Percentiles rank a stretch among this genome's conserved stretches.
phyloP scores from a whole-genome alignment of 345 rosid genomes.

The Eucalyptus sp. region DNA sequence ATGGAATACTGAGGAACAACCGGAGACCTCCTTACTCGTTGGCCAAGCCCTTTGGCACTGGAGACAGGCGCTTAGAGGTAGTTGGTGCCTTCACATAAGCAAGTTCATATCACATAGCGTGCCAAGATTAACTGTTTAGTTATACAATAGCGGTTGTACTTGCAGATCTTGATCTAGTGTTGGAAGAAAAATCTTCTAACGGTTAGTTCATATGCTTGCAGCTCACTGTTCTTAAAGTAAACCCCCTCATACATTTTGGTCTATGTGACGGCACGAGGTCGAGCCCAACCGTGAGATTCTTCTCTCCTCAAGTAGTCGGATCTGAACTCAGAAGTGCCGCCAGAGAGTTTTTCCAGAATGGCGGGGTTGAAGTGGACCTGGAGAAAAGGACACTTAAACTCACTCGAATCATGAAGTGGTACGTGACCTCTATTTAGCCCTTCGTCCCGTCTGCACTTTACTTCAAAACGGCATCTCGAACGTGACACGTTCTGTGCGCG shows the following conservation, averaged over 20 bases:
- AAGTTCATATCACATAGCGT: background rate
- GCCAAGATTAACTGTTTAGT: background rate
- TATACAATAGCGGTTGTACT: background rate
- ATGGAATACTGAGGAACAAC: slow-evolving; percentile 64
- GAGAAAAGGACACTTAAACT: slow-evolving; percentile 55
- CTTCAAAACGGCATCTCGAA: background rate
- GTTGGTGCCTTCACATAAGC: background rate
- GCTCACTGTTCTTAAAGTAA: slow-evolving; percentile 41
- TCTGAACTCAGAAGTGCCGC: slow-evolving; percentile 57
- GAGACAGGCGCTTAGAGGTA: slow-evolving; percentile 61
- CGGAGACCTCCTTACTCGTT: slow-evolving; percentile 50
- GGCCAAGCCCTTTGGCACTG: slow-evolving; percentile 33
- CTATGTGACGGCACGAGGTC: slow-evolving; percentile 78
- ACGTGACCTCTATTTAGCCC: background rate
- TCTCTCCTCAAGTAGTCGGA: slow-evolving; percentile 53
- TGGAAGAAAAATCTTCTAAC: background rate
- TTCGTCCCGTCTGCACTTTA: background rate
- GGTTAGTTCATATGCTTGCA: slow-evolving; percentile 3
- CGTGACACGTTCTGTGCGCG: background rate
- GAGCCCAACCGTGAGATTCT: slow-evolving; percentile 71
- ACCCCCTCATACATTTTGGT: slow-evolving; percentile 82
- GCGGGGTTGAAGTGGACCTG: slow-evolving; percentile 51
- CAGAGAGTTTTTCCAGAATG: slow-evolving; percentile 54
- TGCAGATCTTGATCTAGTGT: background rate
- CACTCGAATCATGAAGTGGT: slow-evolving; percentile 75